These are phyloP conservation scores for Penicillium desertorum DNA, from an alignment of 495 filamentous ascomycete genomes.

Conservation along the genomic window DNA sequence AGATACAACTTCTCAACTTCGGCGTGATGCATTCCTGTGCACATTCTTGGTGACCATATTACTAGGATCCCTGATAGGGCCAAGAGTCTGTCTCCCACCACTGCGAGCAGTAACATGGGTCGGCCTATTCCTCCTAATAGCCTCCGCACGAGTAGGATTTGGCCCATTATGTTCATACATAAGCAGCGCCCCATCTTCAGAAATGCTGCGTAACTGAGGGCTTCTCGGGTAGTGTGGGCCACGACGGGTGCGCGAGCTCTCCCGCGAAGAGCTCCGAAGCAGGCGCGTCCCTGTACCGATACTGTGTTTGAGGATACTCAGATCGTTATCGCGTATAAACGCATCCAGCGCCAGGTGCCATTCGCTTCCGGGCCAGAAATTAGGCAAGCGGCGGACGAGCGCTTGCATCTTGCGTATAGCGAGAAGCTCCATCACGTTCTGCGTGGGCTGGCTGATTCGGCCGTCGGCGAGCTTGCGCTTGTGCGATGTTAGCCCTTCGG, in stretches of 20 bases:
- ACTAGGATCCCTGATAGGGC: background rate
- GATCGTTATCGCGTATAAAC: background rate
- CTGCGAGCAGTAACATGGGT: background rate
- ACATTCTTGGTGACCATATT: slow-evolving; percentile 1
- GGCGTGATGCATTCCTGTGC: background rate
- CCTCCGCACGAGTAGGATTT: background rate
- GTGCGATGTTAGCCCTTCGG: slow-evolving; percentile 1
- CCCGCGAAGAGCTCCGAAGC: background rate
- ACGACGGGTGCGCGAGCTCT: background rate
- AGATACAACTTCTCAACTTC: background rate
- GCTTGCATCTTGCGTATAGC: slow-evolving; percentile 4
- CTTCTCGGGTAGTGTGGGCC: background rate
- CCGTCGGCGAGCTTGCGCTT: background rate
- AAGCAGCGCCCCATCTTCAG: background rate
- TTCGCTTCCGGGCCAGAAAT: background rate
- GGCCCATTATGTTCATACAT: background rate
- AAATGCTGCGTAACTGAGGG: background rate
- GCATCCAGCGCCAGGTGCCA: slow-evolving; percentile 1
- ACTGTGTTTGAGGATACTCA: background rate
- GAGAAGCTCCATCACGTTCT: background rate
- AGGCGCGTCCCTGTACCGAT: slow-evolving; percentile 1
- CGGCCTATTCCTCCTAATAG: background rate
- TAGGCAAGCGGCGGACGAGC: background rate
- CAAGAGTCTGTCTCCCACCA: background rate
- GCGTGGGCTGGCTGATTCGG: background rate